Conservation (phyloP, 139 green algal species). For the Ulvella scutata region DNA sequence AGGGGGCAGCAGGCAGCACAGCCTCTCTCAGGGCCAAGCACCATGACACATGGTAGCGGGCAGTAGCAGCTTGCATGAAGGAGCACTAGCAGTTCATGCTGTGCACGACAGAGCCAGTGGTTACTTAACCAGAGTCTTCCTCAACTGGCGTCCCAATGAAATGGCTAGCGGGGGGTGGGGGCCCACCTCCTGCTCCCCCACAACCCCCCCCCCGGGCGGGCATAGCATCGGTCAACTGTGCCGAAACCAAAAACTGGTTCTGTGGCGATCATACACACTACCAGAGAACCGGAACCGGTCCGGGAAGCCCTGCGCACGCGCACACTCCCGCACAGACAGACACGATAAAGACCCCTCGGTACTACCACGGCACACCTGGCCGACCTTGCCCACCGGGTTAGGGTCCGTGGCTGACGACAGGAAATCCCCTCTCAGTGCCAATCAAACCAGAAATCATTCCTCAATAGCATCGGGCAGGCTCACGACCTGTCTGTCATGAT, state of each 20-base stretch:
- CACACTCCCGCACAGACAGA: constrained; percentile 85
- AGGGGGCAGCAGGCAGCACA: too few relatives aligned
- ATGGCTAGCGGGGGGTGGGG: constrained; percentile 71
- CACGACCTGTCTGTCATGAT: too few relatives aligned
- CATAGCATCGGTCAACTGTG: too few relatives aligned
- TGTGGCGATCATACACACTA: constrained; percentile 67
- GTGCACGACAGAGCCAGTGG: too few relatives aligned
- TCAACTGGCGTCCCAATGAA: constrained; percentile 62
- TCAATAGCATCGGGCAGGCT: too few relatives aligned
- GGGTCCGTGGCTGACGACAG: constrained; percentile 92
- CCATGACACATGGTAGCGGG: too few relatives aligned
- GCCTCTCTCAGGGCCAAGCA: too few relatives aligned
- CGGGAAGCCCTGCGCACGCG: constrained; percentile 62
- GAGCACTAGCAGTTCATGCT: too few relatives aligned
- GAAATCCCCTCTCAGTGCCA: constrained; percentile 88
- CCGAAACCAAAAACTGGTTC: too few relatives aligned
- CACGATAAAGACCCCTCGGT: constrained; percentile 96
- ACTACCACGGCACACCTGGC: constrained; percentile 89
- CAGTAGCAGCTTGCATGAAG: too few relatives aligned
- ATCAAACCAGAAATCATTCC: constrained; percentile 85
- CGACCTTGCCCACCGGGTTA: constrained; percentile 95
- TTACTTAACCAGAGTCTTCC: constrained; percentile 33
- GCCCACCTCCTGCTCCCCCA: constrained; percentile 84
- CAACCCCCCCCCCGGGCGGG: too few relatives aligned
- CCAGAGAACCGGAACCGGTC: constrained; percentile 68